These are phyloP conservation scores for Neurospora sp. DNA, from an alignment of 495 filamentous ascomycete genomes.

Conservation along the genomic window DNA sequence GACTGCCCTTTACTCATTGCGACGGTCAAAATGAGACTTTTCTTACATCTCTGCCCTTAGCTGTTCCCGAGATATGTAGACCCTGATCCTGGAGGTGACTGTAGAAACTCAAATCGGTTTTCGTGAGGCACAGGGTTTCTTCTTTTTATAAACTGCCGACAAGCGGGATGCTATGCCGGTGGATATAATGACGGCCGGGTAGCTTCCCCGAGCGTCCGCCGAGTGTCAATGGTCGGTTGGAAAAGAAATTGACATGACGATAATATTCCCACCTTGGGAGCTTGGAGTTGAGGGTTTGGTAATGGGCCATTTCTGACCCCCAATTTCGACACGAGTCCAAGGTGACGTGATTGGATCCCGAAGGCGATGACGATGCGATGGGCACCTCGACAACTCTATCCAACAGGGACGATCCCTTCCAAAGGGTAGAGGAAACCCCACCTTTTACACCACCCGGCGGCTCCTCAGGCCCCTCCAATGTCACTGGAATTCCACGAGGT, in stretches of 20 bases:
- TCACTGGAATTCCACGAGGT: background rate
- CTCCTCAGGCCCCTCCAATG: background rate
- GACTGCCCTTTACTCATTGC: background rate
- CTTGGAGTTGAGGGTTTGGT: background rate
- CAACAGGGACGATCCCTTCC: background rate
- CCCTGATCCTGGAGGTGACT: background rate
- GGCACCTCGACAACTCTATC: background rate
- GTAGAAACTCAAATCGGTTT: background rate
- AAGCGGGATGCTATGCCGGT: background rate
- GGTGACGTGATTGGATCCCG: slow-evolving; percentile 5
- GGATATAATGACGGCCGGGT: background rate
- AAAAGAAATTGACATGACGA: background rate
- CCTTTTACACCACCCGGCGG: background rate
- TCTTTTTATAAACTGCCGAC: background rate
- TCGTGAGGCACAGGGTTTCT: background rate
- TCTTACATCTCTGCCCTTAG: background rate
- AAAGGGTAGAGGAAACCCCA: background rate
- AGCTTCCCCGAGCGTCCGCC: background rate
- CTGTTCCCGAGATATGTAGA: background rate
- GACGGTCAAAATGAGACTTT: background rate
- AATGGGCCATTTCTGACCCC: background rate
- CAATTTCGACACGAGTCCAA: background rate
- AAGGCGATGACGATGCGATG: slow-evolving; percentile 9
- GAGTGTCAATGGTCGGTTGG: background rate
- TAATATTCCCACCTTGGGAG: background rate